Conservation (phyloP, 768 basidiomycete species). For the Mycena albidolilacea region DNA sequence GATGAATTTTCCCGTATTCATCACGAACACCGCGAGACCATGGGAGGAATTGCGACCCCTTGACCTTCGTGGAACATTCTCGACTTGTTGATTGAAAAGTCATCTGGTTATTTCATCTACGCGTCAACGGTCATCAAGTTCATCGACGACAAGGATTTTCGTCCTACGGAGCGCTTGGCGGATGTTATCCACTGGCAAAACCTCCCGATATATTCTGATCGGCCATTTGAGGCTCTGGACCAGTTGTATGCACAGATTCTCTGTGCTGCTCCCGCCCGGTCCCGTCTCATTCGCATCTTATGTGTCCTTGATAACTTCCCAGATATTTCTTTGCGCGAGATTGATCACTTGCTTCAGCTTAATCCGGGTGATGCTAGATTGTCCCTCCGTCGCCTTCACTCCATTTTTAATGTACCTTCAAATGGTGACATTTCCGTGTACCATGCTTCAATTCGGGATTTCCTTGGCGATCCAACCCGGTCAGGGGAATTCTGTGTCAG, state of each 20-base stretch:
- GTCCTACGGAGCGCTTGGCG: background rate
- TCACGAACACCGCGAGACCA: background rate
- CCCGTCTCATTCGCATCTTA: background rate
- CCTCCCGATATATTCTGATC: too few relatives aligned
- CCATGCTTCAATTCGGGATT: too few relatives aligned
- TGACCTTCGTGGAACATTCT: conserved; percentile 1
- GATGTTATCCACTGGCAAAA: background rate
- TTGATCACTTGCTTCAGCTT: conserved; percentile 3
- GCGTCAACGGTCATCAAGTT: too few relatives aligned
- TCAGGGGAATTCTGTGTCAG: background rate
- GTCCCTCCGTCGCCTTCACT: background rate
- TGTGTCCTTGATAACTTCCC: background rate
- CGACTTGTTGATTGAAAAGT: background rate
- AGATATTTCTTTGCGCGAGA: background rate
- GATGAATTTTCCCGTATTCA: background rate
- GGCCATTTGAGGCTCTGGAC: conserved; percentile 1
- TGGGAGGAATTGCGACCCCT: background rate
- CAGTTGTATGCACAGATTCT: conserved; percentile 4
- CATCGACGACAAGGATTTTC: conserved; percentile 10
- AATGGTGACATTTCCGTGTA: too few relatives aligned
- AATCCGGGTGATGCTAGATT: background rate
- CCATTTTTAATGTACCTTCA: background rate
- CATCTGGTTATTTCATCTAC: too few relatives aligned
- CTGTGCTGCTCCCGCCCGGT: background rate
- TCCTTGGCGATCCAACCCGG: conserved; percentile 1